These are phyloP conservation scores for Neonectria hederae DNA, from an alignment of 2,329 filamentous ascomycete genomes.

Conservation along the genomic window DNA sequence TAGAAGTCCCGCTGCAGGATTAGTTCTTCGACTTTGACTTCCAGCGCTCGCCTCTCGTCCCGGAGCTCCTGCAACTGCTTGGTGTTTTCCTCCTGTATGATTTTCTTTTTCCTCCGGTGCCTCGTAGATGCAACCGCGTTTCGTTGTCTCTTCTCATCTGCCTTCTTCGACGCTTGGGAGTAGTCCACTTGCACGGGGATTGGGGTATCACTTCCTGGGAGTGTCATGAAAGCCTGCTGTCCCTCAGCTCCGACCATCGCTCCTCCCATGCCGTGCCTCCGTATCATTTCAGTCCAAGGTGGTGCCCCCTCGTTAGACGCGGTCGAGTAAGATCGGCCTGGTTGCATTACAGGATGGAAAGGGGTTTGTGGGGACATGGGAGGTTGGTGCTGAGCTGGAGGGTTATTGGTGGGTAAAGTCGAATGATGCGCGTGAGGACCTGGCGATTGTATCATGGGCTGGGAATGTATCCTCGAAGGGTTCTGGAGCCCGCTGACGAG, in stretches of 20 bases:
- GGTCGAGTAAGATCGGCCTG: conserved; percentile 36
- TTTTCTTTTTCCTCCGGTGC: conserved; percentile 83
- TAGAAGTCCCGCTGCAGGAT: conserved; percentile 78
- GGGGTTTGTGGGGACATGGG: conserved; percentile 30
- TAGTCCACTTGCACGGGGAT: conserved; percentile 78
- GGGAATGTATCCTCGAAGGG: conserved; percentile 48
- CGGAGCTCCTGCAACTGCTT: conserved; percentile 75
- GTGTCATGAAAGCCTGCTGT: conserved; percentile 51
- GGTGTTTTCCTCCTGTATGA: conserved; percentile 78
- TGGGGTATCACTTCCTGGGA: conserved; percentile 50
- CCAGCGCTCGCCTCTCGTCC: conserved; percentile 72
- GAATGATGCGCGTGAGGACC: conserved; percentile 39
- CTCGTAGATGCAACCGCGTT: conserved; percentile 88
- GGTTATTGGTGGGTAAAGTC: conserved; percentile 32
- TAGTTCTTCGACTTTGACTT: conserved; percentile 60
- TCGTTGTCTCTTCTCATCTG: conserved; percentile 84
- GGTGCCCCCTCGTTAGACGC: conserved; percentile 37
- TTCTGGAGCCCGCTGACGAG: conserved; percentile 36
- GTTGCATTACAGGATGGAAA: conserved; percentile 34
- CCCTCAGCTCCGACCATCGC: conserved; percentile 44
- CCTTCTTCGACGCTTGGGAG: conserved; percentile 81
- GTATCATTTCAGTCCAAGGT: conserved; percentile 47
- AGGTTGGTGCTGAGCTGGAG: conserved; percentile 29
- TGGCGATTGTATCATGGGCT: conserved; percentile 45
- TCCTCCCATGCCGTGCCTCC: conserved; percentile 42